These are phyloP conservation scores for Tephrocybe sp. DNA, from an alignment of 768 basidiomycete species.

Conservation along the genomic window DNA sequence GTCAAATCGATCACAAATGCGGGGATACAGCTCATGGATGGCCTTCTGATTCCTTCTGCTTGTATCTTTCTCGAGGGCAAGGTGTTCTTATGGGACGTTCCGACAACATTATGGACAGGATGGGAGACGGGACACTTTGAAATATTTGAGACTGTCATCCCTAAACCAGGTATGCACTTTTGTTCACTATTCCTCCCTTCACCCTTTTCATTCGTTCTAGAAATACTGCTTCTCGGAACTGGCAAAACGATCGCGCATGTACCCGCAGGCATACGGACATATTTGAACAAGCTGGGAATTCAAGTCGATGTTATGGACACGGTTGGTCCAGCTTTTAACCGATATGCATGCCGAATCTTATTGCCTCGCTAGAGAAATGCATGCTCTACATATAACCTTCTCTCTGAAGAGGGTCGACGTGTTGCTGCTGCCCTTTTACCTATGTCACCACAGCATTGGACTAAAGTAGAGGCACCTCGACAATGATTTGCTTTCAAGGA, in stretches of 20 bases:
- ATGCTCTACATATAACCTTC: constrained; percentile 91
- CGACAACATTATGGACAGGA: constrained; percentile 54
- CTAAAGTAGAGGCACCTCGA: constrained; percentile 25
- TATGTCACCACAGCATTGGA: constrained; percentile 51
- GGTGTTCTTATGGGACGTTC: constrained; percentile 89
- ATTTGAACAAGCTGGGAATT: constrained; percentile 75
- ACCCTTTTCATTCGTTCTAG: constrained; percentile 34
- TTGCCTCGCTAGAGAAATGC: constrained; percentile 72
- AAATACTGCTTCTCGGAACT: constrained; percentile 89
- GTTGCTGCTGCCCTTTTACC: constrained; percentile 92
- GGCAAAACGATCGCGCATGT: constrained; percentile 69
- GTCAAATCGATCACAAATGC: constrained; percentile 59
- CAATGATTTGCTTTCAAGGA: not conserved
- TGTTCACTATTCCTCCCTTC: not conserved
- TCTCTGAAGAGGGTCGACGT: constrained; percentile 89
- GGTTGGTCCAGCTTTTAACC: constrained; percentile 36
- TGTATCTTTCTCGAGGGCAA: constrained; percentile 85
- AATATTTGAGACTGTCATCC: constrained; percentile 78
- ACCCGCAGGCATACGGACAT: constrained; percentile 61
- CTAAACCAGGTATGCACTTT: constrained; percentile 74
- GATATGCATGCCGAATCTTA: not conserved
- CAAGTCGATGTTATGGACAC: constrained; percentile 90
- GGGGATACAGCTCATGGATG: constrained; percentile 75
- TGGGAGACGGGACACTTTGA: constrained; percentile 78
- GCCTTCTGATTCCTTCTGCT: constrained; percentile 71